Evolutionary conservation across 23 red algal genomes (phyloP).

Genomic region (Gracilaria domingensis): DNA sequence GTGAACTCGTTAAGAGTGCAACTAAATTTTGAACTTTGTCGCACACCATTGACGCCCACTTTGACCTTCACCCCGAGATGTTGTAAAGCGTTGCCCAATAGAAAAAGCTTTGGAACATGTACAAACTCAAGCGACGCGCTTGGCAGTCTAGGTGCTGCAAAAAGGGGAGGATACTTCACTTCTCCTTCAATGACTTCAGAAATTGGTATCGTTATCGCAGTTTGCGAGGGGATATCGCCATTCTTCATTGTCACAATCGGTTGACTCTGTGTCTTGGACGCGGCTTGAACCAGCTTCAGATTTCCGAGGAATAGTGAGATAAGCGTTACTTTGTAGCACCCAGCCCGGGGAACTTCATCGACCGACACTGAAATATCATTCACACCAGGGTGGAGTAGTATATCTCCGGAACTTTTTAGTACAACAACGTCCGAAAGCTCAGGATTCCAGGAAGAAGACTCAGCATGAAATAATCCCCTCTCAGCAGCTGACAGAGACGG

Average conservation of each 20-base stretch:
- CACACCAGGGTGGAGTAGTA: slow-evolving; percentile 23
- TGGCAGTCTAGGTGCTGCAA: slow-evolving; percentile 44
- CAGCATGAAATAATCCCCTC: background rate
- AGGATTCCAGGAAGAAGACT: slow-evolving; percentile 1
- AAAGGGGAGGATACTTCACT: slow-evolving; percentile 60
- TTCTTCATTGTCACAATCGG: slow-evolving; percentile 50
- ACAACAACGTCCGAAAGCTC: slow-evolving; percentile 42
- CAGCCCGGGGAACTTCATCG: slow-evolving; percentile 64
- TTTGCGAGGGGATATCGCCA: background rate
- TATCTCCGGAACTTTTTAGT: slow-evolving; percentile 25
- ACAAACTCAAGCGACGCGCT: slow-evolving; percentile 46
- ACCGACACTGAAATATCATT: slow-evolving; percentile 39
- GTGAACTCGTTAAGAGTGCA: slow-evolving; percentile 26
- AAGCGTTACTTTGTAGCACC: slow-evolving; percentile 55
- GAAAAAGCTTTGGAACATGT: slow-evolving; percentile 19
- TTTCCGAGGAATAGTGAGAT: slow-evolving; percentile 68
- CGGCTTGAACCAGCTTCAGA: slow-evolving; percentile 68
- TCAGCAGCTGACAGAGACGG: background rate
- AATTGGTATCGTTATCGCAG: background rate
- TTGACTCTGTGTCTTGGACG: slow-evolving; percentile 16
- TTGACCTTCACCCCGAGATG: slow-evolving; percentile 57
- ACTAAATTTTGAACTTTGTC: slow-evolving; percentile 33
- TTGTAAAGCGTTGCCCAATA: slow-evolving; percentile 37
- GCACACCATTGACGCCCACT: slow-evolving; percentile 61
- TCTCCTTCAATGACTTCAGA: slow-evolving; percentile 34